Percentiles rank a stretch among this genome's conserved stretches.
Conservation (phyloP, 768 basidiomycete species). For the Pleurotus sapidus region DNA sequence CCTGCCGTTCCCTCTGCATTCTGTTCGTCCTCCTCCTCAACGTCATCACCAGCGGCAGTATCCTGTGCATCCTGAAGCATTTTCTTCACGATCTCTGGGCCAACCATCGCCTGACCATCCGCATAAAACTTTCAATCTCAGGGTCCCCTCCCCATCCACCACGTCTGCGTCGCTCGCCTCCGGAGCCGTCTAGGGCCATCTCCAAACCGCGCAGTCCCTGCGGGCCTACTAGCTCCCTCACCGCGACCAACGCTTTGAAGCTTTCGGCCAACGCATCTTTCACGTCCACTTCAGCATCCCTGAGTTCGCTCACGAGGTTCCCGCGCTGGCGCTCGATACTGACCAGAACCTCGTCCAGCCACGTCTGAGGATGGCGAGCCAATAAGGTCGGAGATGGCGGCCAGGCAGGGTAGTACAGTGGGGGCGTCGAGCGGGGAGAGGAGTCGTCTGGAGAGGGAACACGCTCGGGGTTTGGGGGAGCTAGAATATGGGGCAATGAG, state of each 20-base stretch:
- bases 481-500: background rate
- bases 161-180: background rate
- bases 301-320: background rate
- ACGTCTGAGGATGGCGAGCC: background rate
- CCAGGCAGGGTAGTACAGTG: background rate
- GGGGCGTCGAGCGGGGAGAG: background rate
- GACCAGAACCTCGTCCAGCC: constrained; percentile 1
- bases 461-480: background rate
- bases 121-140: background rate
- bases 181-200: background rate
- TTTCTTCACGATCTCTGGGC: background rate
- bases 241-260: background rate
- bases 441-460: background rate
- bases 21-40: background rate
- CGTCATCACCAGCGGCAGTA: background rate
- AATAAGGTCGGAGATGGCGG: constrained; percentile 1
- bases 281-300: background rate
- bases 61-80: background rate
- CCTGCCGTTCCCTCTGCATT: background rate
- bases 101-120: background rate
- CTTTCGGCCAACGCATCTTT: background rate
- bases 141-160: background rate
- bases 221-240: background rate
- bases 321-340: background rate
- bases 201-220: background rate